These are phyloP conservation scores for Sordariomycetes sp. DNA, from an alignment of 2,329 filamentous ascomycete genomes.

Conservation along the genomic window DNA sequence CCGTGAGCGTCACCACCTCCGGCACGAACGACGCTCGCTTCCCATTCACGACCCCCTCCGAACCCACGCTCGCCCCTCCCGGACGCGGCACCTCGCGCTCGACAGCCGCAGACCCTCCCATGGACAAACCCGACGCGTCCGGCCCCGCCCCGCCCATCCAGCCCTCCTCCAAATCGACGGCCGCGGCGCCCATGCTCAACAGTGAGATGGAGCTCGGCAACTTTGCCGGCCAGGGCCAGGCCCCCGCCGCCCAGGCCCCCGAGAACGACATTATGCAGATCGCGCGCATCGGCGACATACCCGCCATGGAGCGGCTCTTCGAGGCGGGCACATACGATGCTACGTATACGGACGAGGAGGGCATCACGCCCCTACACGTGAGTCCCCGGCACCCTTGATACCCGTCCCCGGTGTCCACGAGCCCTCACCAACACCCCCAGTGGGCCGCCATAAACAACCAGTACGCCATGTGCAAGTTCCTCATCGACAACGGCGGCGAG, in stretches of 20 bases:
- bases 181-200: conserved; percentile 41
- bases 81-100: not conserved
- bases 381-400: conserved; percentile 14
- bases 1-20: not conserved
- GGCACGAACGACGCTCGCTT: not conserved
- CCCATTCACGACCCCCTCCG: not conserved
- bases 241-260: conserved; percentile 9
- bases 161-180: conserved; percentile 38
- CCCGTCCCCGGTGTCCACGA: not conserved
- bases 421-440: conserved; percentile 29
- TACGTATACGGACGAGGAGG: conserved; percentile 76
- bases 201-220: conserved; percentile 42
- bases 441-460: conserved; percentile 99
- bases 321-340: conserved; percentile 71
- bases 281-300: conserved; percentile 75
- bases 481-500: conserved; percentile 72
- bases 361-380: conserved; percentile 93
- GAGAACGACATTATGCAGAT: conserved; percentile 92
- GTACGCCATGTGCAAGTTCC: conserved; percentile 91
- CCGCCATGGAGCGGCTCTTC: conserved; percentile 79
- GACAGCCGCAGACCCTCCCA: not conserved
- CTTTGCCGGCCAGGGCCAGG: conserved; percentile 23
- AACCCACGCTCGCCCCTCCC: not conserved
- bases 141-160: conserved; percentile 29
- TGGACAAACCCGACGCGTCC: not conserved